phyloP scores from a whole-genome alignment of 208 protist genomes.

The Trypanosoma cruzi region DNA sequence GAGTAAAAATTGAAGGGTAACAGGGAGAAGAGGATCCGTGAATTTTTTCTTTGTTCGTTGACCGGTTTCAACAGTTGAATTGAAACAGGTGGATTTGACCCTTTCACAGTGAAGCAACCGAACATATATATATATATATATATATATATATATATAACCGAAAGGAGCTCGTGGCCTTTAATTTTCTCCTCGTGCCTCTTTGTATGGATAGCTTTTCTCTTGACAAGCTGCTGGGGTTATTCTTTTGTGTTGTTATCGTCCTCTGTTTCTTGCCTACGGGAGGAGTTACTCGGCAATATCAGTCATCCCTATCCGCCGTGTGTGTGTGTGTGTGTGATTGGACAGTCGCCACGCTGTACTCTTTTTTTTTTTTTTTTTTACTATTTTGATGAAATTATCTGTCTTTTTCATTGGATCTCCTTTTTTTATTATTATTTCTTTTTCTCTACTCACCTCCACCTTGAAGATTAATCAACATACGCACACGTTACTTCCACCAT shows the following conservation, averaged over 20 bases:
- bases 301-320: background rate
- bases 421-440: background rate
- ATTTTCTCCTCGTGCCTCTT: background rate
- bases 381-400: background rate
- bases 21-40: too few species aligned
- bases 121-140: background rate
- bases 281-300: background rate
- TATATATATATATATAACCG: background rate
- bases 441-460: background rate
- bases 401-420: conserved; percentile 8
- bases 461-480: conserved; percentile 11
- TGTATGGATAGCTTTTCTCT: background rate
- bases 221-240: background rate
- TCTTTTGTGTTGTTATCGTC: background rate
- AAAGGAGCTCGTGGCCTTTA: background rate
- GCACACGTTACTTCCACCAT: conserved; percentile 34
- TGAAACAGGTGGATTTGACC: too few species aligned
- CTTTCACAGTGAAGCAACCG: background rate
- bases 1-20: too few species aligned
- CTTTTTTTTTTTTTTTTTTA: background rate
- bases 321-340: too few species aligned
- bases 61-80: too few species aligned
- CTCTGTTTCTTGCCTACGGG: background rate
- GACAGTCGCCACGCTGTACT: too few species aligned
- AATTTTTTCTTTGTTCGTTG: too few species aligned